These are phyloP conservation scores for Penicillium sp. DNA, from an alignment of 2,329 filamentous ascomycete genomes.

Conservation along the genomic window DNA sequence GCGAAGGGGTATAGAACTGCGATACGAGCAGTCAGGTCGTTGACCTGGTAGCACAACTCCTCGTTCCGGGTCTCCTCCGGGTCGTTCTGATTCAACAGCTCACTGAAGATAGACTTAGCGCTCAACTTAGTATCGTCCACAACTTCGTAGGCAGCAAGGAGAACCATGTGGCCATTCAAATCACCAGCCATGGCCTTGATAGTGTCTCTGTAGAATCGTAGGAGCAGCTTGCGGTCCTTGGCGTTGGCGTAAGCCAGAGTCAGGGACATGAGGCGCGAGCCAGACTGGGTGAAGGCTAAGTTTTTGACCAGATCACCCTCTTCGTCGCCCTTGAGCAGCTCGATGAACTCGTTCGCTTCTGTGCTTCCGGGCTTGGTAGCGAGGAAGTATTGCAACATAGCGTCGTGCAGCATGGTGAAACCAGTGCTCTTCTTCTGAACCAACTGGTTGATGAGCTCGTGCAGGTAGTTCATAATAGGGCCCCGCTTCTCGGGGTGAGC, in stretches of 20 bases:
- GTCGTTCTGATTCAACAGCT: constrained; percentile 70
- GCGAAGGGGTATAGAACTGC: constrained; percentile 80
- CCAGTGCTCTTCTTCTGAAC: constrained; percentile 95
- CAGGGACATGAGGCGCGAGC: constrained; percentile 76
- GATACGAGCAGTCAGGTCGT: constrained; percentile 53
- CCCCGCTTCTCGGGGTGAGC: constrained; percentile 79
- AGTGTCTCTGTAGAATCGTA: constrained; percentile 87
- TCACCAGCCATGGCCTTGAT: constrained; percentile 83
- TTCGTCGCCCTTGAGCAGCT: constrained; percentile 88
- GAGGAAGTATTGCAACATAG: constrained; percentile 94
- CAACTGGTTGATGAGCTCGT: constrained; percentile 84
- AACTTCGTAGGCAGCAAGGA: constrained; percentile 84
- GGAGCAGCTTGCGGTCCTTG: constrained; percentile 87
- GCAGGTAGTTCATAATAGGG: constrained; percentile 80
- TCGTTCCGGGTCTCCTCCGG: constrained; percentile 40
- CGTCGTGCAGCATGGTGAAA: constrained; percentile 97
- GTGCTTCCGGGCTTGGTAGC: constrained; percentile 73
- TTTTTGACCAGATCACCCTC: constrained; percentile 90
- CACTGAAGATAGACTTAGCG: constrained; percentile 79
- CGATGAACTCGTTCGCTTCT: constrained; percentile 82
- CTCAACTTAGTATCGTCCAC: constrained; percentile 92
- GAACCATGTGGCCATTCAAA: constrained; percentile 70
- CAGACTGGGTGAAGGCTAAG: constrained; percentile 90
- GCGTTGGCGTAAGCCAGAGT: constrained; percentile 80
- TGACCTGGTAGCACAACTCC: constrained; percentile 44